Base-by-base conservation (phyloP, 2,329 filamentous ascomycete genomes). In the Pseudogymnoascus sp. region DNA sequence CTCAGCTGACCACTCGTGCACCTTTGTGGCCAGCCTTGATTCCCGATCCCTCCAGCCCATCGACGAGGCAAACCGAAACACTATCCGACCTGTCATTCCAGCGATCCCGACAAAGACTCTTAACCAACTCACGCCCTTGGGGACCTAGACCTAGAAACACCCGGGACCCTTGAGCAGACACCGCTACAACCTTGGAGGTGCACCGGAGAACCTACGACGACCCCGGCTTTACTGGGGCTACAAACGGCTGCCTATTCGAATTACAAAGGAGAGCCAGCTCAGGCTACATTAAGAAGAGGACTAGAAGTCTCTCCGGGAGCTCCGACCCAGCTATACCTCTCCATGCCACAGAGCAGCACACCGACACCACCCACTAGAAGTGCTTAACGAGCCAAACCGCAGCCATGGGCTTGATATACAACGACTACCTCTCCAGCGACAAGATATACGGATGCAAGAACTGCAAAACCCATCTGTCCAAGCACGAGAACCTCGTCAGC, bases 401-500 rank as follows among this genome's bases (percentile, higher is more conserved):
- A 33, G 76, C 66, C 61, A 96, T 96, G 92, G 92, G 92, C 67
- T 86, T 97, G 68, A 81, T 87, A 63, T 96, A 96, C 80, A 96
- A 96, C 77, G 86, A 89, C 64, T 97, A 96, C 75, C 86, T 96
- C 66, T 90, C 86, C 74, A 88, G 89, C 72, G 84, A 81, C 76
- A 90, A 90, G 76, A 93, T 97, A 72, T 96, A 94, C 74, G 92
- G 90, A 67, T 97, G 90, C 84, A 93, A 93, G 79, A 84, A 83
- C 70, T 99, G 94, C 85, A 97, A 97, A 76, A 90, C 94, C 6
- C 94, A 99, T 73, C 84, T 99, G 15, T 88, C 92, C 33, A 94
- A 96, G 73, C 91, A 96, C 69, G 92, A 97, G 69, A 92, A 97
- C 71, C 97, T 99, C 67, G 92, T 97, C 66, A 96, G 91, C 71